These are phyloP conservation scores for Cryoendolithus antarcticus DNA, from an alignment of 2,329 filamentous ascomycete species.

Conservation along the genomic window DNA sequence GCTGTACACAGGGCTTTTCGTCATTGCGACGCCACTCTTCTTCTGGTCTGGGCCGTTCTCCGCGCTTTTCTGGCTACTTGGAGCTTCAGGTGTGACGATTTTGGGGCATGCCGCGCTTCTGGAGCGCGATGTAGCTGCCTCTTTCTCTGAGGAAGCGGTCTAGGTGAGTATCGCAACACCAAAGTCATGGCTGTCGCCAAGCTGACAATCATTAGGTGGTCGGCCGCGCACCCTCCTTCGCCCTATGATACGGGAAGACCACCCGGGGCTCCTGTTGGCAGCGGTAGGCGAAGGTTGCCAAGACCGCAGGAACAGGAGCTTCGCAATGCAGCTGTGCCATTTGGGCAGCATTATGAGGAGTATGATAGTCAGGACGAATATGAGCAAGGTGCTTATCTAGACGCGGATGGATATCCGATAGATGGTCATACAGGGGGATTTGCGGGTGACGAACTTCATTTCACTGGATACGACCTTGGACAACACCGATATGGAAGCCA, in stretches of 20 bases:
- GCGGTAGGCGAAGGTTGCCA: conserved; percentile 43
- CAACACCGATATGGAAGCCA: conserved; percentile 35
- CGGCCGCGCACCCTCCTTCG: conserved; percentile 80
- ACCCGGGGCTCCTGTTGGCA: conserved; percentile 54
- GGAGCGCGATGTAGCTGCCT: conserved; percentile 99
- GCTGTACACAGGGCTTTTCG: conserved; percentile 78
- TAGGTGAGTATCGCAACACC: conserved; percentile 40
- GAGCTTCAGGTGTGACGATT: conserved; percentile 85
- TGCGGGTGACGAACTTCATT: conserved; percentile 35
- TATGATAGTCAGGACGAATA: conserved; percentile 44
- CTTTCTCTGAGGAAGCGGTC: conserved; percentile 99
- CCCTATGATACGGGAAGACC: conserved; percentile 95
- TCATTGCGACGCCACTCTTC: conserved; percentile 72
- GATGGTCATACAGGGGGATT: conserved; percentile 18
- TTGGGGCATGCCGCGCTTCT: conserved; percentile 89
- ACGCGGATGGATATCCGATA: conserved; percentile 25
- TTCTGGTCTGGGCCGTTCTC: conserved; percentile 73
- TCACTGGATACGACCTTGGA: conserved; percentile 36
- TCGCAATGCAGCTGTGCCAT: conserved; percentile 23
- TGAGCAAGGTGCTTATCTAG: conserved; percentile 30
- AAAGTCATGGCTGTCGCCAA: not conserved
- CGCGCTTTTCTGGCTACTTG: conserved; percentile 89
- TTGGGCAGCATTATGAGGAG: conserved; percentile 48
- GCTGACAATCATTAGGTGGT: conserved; percentile 46
- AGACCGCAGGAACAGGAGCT: conserved; percentile 30